Evolutionary conservation across 192 early-diverging fungal genomes (phyloP).

Genomic region (Pilobolus umbonatus): DNA sequence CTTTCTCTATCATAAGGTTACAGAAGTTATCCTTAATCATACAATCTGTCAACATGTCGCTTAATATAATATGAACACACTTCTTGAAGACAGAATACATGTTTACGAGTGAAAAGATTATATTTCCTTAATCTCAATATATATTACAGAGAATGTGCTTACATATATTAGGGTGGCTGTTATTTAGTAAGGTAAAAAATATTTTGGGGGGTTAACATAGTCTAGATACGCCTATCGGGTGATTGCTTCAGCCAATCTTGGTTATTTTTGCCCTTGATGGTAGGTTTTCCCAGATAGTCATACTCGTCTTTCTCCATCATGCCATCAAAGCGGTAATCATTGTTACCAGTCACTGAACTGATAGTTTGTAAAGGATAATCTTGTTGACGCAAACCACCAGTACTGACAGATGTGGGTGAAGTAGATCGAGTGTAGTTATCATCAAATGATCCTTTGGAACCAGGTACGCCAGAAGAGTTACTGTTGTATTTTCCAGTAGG

Average conservation of each 20-base stretch:
- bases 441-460: conserved; percentile 1
- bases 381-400: background rate
- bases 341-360: background rate
- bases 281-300: background rate
- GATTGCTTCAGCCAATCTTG: conserved; percentile 13
- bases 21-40: no score
- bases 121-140: no score
- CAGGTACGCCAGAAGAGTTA: no score
- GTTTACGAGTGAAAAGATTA: no score
- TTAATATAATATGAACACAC: no score
- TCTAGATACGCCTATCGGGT: conserved; percentile 6
- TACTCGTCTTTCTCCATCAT: background rate
- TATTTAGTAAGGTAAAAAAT: background rate
- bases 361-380: background rate
- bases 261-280: background rate
- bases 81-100: no score
- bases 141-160: no score
- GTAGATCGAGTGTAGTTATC: no score
- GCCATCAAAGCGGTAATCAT: background rate
- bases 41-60: no score
- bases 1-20: no score
- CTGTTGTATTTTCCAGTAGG: background rate
- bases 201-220: background rate
- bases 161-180: no score
- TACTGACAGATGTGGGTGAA: no score